Evolutionary conservation across 352 stramenopile genomes (phyloP).

Genomic region (Phytophthora colocasiae): DNA sequence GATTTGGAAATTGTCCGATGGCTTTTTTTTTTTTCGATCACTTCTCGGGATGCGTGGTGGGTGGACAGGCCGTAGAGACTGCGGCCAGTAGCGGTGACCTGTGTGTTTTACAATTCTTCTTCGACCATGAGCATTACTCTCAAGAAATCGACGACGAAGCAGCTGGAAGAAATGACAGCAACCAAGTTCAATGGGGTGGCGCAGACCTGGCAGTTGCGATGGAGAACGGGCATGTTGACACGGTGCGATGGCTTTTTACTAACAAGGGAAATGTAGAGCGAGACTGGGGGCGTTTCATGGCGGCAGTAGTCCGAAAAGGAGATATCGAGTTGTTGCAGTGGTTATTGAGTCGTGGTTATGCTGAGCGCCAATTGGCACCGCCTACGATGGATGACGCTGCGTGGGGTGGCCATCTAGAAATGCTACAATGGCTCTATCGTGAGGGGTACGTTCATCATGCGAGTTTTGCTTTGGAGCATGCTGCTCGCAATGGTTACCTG

Average conservation of each 20-base stretch:
- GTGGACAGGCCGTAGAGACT: conserved; percentile 29
- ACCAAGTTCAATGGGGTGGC: conserved; percentile 34
- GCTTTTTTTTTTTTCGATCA: conserved; percentile 33
- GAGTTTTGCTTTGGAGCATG: conserved; percentile 40
- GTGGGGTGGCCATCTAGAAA: conserved; percentile 27
- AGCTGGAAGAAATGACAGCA: conserved; percentile 10
- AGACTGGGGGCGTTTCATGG: conserved; percentile 37
- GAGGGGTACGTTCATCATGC: conserved; percentile 37
- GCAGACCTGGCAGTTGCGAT: conserved; percentile 35
- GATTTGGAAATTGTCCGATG: conserved; percentile 30
- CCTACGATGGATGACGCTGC: conserved; percentile 42
- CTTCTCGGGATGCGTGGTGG: conserved; percentile 27
- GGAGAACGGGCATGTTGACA: conserved; percentile 25
- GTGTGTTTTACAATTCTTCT: conserved; percentile 26
- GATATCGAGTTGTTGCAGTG: conserved; percentile 36
- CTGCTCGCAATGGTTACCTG: conserved; percentile 43
- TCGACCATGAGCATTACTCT: conserved; percentile 8
- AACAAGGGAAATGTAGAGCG: conserved; percentile 29
- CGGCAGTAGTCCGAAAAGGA: conserved; percentile 18
- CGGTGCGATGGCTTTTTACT: conserved; percentile 34
- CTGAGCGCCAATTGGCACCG: conserved; percentile 27
- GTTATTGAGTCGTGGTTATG: conserved; percentile 34
- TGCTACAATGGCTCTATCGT: conserved; percentile 38
- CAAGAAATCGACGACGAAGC: conserved; percentile 4
- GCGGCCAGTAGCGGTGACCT: conserved; percentile 23